Conservation (phyloP, 192 early-diverging fungal species). For the Neocallimastix lanati region DNA sequence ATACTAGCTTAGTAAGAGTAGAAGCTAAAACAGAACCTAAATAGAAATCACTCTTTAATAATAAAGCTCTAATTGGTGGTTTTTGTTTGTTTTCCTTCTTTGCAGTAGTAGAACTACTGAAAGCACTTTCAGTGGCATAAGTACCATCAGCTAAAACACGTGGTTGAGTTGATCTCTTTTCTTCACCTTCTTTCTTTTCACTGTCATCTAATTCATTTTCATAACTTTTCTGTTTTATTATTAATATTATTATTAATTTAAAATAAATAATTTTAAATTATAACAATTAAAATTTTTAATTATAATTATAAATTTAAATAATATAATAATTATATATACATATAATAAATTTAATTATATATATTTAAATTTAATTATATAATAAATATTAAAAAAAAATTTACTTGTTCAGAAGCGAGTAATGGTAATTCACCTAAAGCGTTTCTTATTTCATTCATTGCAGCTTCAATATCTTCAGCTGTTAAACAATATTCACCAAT, state of each 20-base stretch:
- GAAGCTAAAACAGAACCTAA: conserved; percentile 75
- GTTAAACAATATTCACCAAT: conserved; percentile 75
- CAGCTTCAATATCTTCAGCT: conserved; percentile 56
- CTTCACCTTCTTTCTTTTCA: conserved; percentile 10
- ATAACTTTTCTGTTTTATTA: conserved; percentile 49
- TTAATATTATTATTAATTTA: too few relatives aligned
- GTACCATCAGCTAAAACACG: conserved; percentile 90
- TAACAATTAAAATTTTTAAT: too few relatives aligned
- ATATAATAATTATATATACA: too few relatives aligned
- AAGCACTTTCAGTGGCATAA: conserved; percentile 88
- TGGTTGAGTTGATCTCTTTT: conserved; percentile 26
- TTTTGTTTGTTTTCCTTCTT: conserved; percentile 3
- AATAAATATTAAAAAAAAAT: too few relatives aligned
- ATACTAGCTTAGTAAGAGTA: conserved; percentile 73
- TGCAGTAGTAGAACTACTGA: conserved; percentile 26
- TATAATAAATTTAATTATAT: too few relatives aligned
- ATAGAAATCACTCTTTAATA: conserved; percentile 87
- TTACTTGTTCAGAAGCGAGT: conserved; percentile 72
- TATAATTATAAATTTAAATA: too few relatives aligned
- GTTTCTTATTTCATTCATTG: conserved; percentile 63
- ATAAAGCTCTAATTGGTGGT: conserved; percentile 34
- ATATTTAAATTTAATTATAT: too few relatives aligned
- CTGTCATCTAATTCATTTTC: conserved; percentile 26
- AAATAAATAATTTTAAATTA: too few relatives aligned
- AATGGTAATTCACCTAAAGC: conserved; percentile 85